A percentile compares a stretch with the other conserved stretches of the same genome.
phyloP scores from a whole-genome alignment of 495 filamentous ascomycete species.

The Neurospora cerealis region DNA sequence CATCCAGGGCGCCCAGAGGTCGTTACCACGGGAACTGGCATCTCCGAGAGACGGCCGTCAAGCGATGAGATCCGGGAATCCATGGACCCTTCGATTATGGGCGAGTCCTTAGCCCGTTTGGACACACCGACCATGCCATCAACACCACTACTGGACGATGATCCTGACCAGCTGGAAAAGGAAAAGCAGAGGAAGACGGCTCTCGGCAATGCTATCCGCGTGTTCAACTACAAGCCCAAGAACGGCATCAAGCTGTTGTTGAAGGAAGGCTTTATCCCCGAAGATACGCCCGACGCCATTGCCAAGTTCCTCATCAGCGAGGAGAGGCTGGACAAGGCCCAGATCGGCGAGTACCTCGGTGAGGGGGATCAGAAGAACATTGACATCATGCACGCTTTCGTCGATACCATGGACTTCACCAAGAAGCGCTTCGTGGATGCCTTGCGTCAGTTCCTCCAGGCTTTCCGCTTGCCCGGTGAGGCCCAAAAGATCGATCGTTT shows the following conservation, averaged over 20 bases:
- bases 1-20: constrained; percentile 59
- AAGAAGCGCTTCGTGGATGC: constrained; percentile 90
- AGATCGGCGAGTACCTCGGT: constrained; percentile 90
- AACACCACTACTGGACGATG: constrained; percentile 74
- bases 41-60: constrained; percentile 51
- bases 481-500: constrained; percentile 99
- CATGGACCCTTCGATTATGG: constrained; percentile 50
- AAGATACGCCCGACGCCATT: constrained; percentile 68
- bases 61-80: constrained; percentile 74
- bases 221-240: constrained; percentile 98
- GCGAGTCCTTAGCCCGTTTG: constrained; percentile 38
- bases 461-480: constrained; percentile 90
- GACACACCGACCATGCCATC: constrained; percentile 58
- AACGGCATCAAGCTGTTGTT: constrained; percentile 78
- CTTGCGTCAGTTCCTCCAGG: constrained; percentile 81
- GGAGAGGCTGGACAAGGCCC: constrained; percentile 75
- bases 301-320: constrained; percentile 67
- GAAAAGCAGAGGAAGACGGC: constrained; percentile 92
- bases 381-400: constrained; percentile 96
- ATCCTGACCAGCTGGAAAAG: constrained; percentile 83
- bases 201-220: constrained; percentile 72
- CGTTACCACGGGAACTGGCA: constrained; percentile 32
- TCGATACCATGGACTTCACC: constrained; percentile 91
- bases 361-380: constrained; percentile 89
- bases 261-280: constrained; percentile 75